Conservation (phyloP, 1,284 basidiomycete species). For the Leccinum griseonigrum region DNA sequence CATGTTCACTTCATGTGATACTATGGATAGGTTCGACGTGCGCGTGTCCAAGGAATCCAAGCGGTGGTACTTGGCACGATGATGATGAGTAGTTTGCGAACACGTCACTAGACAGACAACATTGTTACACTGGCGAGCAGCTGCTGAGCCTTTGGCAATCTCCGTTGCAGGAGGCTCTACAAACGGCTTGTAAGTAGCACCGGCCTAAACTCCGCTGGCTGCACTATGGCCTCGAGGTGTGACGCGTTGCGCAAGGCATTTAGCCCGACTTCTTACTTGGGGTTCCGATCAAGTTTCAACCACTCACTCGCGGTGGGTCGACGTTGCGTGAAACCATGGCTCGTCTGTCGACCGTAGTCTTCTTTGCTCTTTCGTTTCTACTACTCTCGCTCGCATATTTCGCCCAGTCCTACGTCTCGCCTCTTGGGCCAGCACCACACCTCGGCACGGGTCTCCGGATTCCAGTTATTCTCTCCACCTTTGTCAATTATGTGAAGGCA, state of each 20-base stretch:
- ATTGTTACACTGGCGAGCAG: background rate
- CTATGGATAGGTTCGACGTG: background rate
- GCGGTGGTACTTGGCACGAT: background rate
- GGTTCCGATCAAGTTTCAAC: slow-evolving; percentile 7
- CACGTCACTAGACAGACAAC: slow-evolving; percentile 1
- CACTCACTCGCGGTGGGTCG: slow-evolving; percentile 5
- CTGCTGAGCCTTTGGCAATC: background rate
- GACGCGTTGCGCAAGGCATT: slow-evolving; percentile 14
- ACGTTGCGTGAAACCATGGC: slow-evolving; percentile 21
- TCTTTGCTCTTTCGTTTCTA: slow-evolving; percentile 27
- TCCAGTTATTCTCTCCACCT: slow-evolving; percentile 24
- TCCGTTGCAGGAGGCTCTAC: background rate
- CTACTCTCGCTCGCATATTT: slow-evolving; percentile 32
- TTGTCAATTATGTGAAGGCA: slow-evolving; percentile 27
- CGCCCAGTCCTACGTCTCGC: slow-evolving; percentile 31
- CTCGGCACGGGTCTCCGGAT: slow-evolving; percentile 24
- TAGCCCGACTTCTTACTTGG: slow-evolving; percentile 14
- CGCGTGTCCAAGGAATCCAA: background rate
- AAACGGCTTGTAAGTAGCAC: slow-evolving; percentile 11
- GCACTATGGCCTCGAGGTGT: slow-evolving; percentile 26
- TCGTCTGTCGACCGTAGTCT: slow-evolving; percentile 17
- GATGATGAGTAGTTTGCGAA: background rate
- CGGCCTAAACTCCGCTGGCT: slow-evolving; percentile 20
- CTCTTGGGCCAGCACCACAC: slow-evolving; percentile 33
- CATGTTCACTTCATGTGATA: slow-evolving; percentile 1